Conservation (phyloP, 352 stramenopile genomes). For the Phytophthora colocasiae region DNA sequence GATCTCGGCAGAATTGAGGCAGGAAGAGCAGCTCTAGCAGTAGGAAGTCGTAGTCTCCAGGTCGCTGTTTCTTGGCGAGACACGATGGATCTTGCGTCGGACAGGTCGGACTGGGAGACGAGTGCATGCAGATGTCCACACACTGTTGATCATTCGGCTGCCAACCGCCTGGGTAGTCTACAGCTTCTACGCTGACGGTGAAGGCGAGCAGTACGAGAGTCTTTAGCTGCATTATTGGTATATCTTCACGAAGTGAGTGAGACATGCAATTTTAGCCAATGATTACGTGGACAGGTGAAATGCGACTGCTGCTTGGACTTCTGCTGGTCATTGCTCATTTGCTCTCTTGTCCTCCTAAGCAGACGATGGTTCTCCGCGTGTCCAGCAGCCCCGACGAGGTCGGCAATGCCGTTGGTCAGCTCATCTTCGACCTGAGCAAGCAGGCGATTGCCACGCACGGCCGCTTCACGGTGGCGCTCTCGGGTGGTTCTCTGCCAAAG, state of each 20-base stretch:
- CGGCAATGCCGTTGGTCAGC: slow-evolving; percentile 59
- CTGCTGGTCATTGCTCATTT: slow-evolving; percentile 12
- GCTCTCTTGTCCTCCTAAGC: slow-evolving; percentile 1
- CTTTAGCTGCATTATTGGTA: background rate
- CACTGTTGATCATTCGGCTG: slow-evolving; percentile 33
- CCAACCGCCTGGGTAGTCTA: slow-evolving; percentile 60
- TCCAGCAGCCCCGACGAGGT: slow-evolving; percentile 65
- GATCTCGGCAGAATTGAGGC: slow-evolving; percentile 63
- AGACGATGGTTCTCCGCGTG: slow-evolving; percentile 65
- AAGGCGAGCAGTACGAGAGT: slow-evolving; percentile 6
- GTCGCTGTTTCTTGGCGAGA: slow-evolving; percentile 43
- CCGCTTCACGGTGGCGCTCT: slow-evolving; percentile 88
- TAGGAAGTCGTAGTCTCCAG: slow-evolving; percentile 62
- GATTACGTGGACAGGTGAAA: slow-evolving; percentile 4
- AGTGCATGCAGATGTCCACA: slow-evolving; percentile 53
- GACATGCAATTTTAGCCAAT: slow-evolving; percentile 27
- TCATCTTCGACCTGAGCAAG: slow-evolving; percentile 74
- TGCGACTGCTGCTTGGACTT: slow-evolving; percentile 15
- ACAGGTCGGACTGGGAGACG: slow-evolving; percentile 28
- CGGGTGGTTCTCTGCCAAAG: slow-evolving; percentile 87
- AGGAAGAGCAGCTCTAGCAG: slow-evolving; percentile 64
- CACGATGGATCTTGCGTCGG: slow-evolving; percentile 43
- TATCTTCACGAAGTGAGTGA: background rate
- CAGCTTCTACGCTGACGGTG: slow-evolving; percentile 2
- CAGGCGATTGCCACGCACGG: slow-evolving; percentile 62